These are phyloP conservation scores for Beauveria varroae DNA, from an alignment of 2,329 filamentous ascomycete genomes.

Conservation along the genomic window DNA sequence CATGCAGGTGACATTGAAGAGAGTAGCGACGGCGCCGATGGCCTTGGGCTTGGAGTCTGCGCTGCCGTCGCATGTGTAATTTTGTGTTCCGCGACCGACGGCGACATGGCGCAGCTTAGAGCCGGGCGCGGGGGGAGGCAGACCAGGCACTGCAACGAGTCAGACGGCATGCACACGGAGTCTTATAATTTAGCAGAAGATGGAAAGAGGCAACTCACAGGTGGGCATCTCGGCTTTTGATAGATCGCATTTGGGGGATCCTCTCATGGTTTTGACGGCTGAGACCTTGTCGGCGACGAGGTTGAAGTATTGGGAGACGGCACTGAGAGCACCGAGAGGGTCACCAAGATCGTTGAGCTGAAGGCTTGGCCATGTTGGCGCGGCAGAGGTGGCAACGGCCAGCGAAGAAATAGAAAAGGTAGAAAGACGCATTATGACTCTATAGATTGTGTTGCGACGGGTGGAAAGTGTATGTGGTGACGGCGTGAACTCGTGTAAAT, in stretches of 20 bases:
- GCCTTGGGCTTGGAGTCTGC: constrained; percentile 55
- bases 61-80: constrained; percentile 72
- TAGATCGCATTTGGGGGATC: constrained; percentile 45
- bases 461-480: neutral
- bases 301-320: constrained; percentile 55
- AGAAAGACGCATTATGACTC: constrained; percentile 43
- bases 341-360: constrained; percentile 30
- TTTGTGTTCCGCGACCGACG: constrained; percentile 82
- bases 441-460: neutral
- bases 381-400: constrained; percentile 37
- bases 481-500: constrained; percentile 7
- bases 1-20: constrained; percentile 83
- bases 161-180: neutral
- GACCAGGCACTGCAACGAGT: constrained; percentile 28
- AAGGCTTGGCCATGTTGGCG: constrained; percentile 32
- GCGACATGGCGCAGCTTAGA: constrained; percentile 68
- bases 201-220: neutral
- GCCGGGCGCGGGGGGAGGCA: constrained; percentile 54
- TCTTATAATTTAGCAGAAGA: no score
- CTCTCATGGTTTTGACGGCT: constrained; percentile 32
- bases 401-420: constrained; percentile 38
- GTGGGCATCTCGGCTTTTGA: constrained; percentile 42
- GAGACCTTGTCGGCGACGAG: constrained; percentile 49
- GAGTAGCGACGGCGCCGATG: constrained; percentile 68
- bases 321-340: constrained; percentile 32